phyloP scores from a whole-genome alignment of 306 rosid genomes.

The Oemleria cerasiformis region DNA sequence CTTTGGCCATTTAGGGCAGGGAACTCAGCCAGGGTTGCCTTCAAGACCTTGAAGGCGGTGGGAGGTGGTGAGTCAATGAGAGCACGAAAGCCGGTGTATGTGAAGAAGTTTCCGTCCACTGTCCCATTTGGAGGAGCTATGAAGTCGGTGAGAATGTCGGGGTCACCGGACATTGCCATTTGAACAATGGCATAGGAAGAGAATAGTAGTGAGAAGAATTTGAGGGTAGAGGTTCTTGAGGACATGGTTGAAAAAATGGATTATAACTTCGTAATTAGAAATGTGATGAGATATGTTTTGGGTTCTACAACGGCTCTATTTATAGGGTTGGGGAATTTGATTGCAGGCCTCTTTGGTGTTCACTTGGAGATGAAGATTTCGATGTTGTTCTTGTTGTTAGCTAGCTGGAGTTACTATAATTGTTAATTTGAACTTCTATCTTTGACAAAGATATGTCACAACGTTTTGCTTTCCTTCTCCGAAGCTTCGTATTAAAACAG shows the following conservation, averaged over 20 bases:
- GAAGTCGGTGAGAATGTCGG: slow-evolving; percentile 42
- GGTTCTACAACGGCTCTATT: not conserved
- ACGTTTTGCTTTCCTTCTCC: not conserved
- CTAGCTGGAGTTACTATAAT: not conserved
- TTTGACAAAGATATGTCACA: not conserved
- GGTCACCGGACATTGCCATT: slow-evolving; percentile 28
- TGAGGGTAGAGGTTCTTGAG: slow-evolving; percentile 3
- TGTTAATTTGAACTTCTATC: not conserved
- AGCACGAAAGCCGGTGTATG: slow-evolving; percentile 3
- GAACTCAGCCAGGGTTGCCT: not conserved
- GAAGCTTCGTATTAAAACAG: not conserved
- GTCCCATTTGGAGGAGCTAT: slow-evolving; percentile 16
- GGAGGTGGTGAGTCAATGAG: slow-evolving; percentile 18
- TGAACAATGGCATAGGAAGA: slow-evolving; percentile 14
- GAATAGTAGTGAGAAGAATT: slow-evolving; percentile 19
- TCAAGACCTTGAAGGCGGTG: slow-evolving; percentile 20
- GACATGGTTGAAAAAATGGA: not conserved
- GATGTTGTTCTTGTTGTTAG: not conserved
- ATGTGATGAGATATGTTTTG: not conserved
- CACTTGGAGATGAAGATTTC: not conserved
- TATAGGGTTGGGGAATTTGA: not conserved
- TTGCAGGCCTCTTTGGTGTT: not conserved
- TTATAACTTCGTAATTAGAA: not conserved
- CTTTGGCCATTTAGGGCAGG: slow-evolving; percentile 12
- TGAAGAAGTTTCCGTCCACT: slow-evolving; percentile 21